phyloP scores from a whole-genome alignment of 495 filamentous ascomycete genomes.

The Hypoxylon perforatum region DNA sequence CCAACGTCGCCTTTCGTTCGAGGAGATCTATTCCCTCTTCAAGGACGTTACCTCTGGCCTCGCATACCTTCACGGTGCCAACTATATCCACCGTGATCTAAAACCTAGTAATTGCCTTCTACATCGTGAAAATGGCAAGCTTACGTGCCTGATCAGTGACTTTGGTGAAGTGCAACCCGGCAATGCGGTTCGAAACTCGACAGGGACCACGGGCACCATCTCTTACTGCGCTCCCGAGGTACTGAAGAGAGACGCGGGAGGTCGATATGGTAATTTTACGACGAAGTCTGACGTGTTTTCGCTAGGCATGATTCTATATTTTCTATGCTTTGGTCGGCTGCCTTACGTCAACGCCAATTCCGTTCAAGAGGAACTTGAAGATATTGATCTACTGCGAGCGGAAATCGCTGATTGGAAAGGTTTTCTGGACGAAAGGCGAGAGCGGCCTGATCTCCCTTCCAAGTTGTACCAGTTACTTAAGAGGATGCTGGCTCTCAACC shows the following conservation, averaged over 20 bases:
- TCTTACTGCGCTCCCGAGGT: slow-evolving; percentile 98
- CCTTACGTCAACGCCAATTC: slow-evolving; percentile 86
- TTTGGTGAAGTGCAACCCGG: slow-evolving; percentile 95
- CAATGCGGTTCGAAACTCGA: slow-evolving; percentile 81
- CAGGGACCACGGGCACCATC: slow-evolving; percentile 93
- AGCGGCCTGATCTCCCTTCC: slow-evolving; percentile 84
- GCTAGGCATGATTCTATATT: slow-evolving; percentile 97
- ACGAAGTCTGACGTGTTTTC: slow-evolving; percentile 97
- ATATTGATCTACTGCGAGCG: slow-evolving; percentile 85
- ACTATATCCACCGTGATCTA: slow-evolving; percentile 95
- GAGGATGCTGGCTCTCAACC: slow-evolving; percentile 80
- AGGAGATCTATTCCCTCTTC: slow-evolving; percentile 97
- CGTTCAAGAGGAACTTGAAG: slow-evolving; percentile 90
- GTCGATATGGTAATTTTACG: slow-evolving; percentile 88
- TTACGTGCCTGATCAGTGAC: slow-evolving; percentile 90
- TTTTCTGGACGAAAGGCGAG: slow-evolving; percentile 77
- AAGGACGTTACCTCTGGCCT: slow-evolving; percentile 93
- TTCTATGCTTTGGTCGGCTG: slow-evolving; percentile 91
- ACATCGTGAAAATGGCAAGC: slow-evolving; percentile 73
- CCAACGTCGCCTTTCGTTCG: slow-evolving; percentile 76
- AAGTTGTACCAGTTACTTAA: slow-evolving; percentile 87
- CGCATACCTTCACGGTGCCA: slow-evolving; percentile 89
- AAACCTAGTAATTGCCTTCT: slow-evolving; percentile 98
- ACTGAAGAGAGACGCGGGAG: slow-evolving; percentile 73
- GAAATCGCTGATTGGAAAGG: slow-evolving; percentile 91